phyloP scores from a whole-genome alignment of 768 basidiomycete genomes.

The Agaricus sinodeliciosus region DNA sequence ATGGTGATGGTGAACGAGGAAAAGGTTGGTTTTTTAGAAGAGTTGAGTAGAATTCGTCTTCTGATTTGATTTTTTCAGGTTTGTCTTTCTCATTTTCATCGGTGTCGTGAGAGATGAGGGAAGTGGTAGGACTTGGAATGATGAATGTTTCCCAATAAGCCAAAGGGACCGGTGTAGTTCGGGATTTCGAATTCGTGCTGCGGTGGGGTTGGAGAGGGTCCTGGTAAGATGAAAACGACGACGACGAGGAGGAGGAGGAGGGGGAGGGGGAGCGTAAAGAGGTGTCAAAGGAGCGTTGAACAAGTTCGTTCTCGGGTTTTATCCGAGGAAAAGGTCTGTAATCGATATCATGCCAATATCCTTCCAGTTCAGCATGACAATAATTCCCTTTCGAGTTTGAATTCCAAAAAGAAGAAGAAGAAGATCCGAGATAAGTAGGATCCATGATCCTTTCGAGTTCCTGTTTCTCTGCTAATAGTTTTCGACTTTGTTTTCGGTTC shows the following conservation, averaged over 20 bases:
- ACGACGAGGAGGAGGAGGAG: too few species aligned
- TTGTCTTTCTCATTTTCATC: neutral
- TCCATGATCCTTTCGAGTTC: conserved; percentile 6
- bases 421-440: neutral
- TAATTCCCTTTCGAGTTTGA: too few species aligned
- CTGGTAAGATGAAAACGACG: too few species aligned
- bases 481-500: neutral
- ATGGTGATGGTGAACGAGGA: neutral
- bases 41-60: neutral
- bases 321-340: conserved; percentile 3
- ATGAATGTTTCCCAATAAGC: conserved; percentile 9
- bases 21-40: too few species aligned
- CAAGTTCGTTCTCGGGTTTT: too few species aligned
- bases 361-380: neutral
- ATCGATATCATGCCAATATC: conserved; percentile 4
- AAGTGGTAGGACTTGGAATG: neutral
- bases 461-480: neutral
- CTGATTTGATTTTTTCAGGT: neutral
- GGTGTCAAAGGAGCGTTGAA: too few species aligned
- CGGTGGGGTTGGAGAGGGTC: too few species aligned
- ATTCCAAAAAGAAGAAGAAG: neutral
- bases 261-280: too few species aligned
- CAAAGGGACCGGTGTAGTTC: too few species aligned
- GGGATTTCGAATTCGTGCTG: too few species aligned
- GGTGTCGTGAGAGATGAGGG: neutral